These are phyloP conservation scores for Eustoma russellianum DNA, from an alignment of 257 asterid genomes.

Conservation along the genomic window DNA sequence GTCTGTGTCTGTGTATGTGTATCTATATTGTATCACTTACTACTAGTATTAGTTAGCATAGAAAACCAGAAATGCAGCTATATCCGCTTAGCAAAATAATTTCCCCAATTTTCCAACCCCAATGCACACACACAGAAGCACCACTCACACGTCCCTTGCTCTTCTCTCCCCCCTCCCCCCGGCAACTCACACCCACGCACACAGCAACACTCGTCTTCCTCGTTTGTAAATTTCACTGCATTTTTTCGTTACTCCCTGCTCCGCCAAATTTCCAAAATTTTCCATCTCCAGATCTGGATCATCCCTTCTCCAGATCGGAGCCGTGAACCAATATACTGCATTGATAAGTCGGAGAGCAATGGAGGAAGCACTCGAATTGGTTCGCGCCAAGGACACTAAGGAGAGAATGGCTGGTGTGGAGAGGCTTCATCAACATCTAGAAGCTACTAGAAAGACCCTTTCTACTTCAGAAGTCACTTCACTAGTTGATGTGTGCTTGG, in stretches of 20 bases:
- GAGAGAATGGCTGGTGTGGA: constrained; percentile 99
- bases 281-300: constrained; percentile 26
- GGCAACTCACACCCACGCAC: constrained; percentile 14
- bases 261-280: constrained; percentile 1
- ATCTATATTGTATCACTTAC: too few relatives aligned
- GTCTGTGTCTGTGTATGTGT: too few relatives aligned
- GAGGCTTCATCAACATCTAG: constrained; percentile 85
- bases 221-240: constrained; percentile 15
- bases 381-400: constrained; percentile 97
- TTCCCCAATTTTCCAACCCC: too few relatives aligned
- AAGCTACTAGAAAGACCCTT: constrained; percentile 67
- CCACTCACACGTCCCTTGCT: too few relatives aligned
- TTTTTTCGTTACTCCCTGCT: not conserved
- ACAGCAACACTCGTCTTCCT: constrained; percentile 15
- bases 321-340: constrained; percentile 5
- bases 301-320: constrained; percentile 44
- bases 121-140: too few relatives aligned
- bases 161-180: not conserved
- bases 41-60: too few relatives aligned
- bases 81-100: too few relatives aligned
- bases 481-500: constrained; percentile 79
- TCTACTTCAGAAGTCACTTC: constrained; percentile 80
- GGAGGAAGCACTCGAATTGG: constrained; percentile 97
- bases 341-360: constrained; percentile 21
- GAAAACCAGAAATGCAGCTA: too few relatives aligned